Conservation (phyloP, 108 stramenopile genomes). For the Craspedostauros australis region DNA sequence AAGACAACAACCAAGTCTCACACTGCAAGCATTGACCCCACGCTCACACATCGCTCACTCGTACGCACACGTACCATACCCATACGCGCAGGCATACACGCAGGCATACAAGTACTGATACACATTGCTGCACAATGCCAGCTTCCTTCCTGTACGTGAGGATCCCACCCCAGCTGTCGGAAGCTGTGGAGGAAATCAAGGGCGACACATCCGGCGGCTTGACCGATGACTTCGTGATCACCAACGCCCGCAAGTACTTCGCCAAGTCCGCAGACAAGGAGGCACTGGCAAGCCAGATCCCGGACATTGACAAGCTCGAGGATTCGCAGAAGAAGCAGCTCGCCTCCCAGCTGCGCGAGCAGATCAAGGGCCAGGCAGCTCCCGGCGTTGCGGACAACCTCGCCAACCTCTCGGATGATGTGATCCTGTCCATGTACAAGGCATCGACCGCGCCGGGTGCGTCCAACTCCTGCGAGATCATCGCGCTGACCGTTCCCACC, state of each 20-base stretch:
- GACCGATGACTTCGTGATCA: constrained; percentile 27
- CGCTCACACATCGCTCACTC: too few relatives aligned
- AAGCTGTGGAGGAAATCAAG: too few relatives aligned
- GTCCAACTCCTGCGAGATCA: constrained; percentile 55
- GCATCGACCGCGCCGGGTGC: constrained; percentile 18
- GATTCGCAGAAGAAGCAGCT: constrained; percentile 18
- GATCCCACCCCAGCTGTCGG: too few relatives aligned
- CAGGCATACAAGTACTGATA: too few relatives aligned
- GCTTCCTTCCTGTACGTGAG: too few relatives aligned
- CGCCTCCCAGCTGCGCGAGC: neutral
- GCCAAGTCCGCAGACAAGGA: constrained; percentile 23
- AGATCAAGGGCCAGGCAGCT: neutral
- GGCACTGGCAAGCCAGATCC: constrained; percentile 7
- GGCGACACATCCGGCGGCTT: constrained; percentile 50
- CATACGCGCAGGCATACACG: too few relatives aligned
- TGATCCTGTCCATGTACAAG: constrained; percentile 29
- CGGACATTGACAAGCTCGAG: constrained; percentile 21
- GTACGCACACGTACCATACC: too few relatives aligned
- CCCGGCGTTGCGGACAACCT: constrained; percentile 11
- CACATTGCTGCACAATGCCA: too few relatives aligned
- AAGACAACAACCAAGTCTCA: too few relatives aligned
- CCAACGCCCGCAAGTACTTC: constrained; percentile 43
- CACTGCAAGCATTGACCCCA: too few relatives aligned
- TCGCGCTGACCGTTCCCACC: constrained; percentile 43
- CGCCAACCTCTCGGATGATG: constrained; percentile 31